phyloP scores from a whole-genome alignment of 2,329 filamentous ascomycete genomes.

The Neofusicoccum laricinum region DNA sequence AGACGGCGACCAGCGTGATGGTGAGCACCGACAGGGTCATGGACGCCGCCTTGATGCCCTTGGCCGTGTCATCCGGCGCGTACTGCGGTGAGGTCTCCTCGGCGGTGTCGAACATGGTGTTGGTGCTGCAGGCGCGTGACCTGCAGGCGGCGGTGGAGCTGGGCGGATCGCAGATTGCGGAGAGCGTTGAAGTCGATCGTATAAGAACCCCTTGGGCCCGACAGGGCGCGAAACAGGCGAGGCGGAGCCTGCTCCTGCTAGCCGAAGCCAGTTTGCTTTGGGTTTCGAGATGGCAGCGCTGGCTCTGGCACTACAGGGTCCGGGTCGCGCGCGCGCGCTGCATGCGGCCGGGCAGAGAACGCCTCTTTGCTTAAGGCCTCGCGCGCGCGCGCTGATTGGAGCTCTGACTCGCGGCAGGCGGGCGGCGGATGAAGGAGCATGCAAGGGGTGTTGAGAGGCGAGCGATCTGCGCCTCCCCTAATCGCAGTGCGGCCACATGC shows the following conservation, averaged over 20 bases:
- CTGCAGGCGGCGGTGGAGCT: slow-evolving; percentile 2
- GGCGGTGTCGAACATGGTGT: not conserved
- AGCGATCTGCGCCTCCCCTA: not conserved
- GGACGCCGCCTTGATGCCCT: slow-evolving; percentile 3
- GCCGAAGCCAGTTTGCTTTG: not conserved
- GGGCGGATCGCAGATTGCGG: not conserved
- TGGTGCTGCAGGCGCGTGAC: not conserved
- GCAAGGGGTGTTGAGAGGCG: not conserved
- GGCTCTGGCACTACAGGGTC: not conserved
- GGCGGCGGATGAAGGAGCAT: not conserved
- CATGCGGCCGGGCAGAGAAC: not conserved
- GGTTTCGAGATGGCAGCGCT: not conserved
- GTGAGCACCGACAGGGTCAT: slow-evolving; percentile 6
- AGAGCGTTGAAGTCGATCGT: not conserved
- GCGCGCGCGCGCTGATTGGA: not conserved
- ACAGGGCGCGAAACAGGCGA: not conserved
- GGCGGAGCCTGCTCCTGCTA: not conserved
- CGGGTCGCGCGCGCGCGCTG: not conserved
- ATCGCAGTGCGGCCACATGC: not conserved
- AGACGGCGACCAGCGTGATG: not conserved
- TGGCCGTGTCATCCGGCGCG: not conserved
- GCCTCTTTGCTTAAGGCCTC: not conserved
- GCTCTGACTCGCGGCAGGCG: not conserved
- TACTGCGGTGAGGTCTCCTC: not conserved
- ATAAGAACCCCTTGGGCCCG: not conserved